Conservation (phyloP, 2,329 filamentous ascomycete genomes). For the Coniella vitis region DNA sequence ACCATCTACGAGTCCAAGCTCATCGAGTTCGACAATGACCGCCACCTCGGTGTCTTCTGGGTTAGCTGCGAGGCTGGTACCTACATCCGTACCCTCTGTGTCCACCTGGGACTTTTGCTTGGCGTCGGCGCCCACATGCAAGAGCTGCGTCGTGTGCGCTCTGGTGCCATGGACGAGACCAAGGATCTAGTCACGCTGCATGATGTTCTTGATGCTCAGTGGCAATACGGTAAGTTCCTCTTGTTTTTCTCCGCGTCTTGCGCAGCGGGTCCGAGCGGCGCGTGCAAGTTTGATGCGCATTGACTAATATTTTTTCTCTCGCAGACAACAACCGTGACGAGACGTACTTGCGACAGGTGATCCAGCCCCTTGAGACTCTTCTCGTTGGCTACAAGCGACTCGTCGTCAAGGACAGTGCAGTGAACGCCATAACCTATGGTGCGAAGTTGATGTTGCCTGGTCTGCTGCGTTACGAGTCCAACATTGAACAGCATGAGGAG, state of each 20-base stretch:
- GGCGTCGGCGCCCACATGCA: conserved; percentile 80
- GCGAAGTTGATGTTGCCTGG: conserved; percentile 98
- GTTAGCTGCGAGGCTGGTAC: conserved; percentile 98
- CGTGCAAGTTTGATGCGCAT: not conserved
- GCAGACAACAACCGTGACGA: conserved; percentile 90
- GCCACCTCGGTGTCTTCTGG: conserved; percentile 97
- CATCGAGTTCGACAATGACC: conserved; percentile 96
- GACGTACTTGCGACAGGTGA: conserved; percentile 83
- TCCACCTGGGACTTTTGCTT: conserved; percentile 64
- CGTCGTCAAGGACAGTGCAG: conserved; percentile 92
- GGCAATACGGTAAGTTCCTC: conserved; percentile 51
- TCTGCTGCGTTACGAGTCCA: conserved; percentile 82
- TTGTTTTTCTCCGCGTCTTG: not conserved
- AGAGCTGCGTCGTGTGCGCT: conserved; percentile 88
- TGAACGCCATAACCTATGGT: conserved; percentile 97
- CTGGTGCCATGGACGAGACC: conserved; percentile 90
- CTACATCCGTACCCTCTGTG: conserved; percentile 96
- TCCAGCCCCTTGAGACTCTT: conserved; percentile 86
- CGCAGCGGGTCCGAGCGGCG: not conserved
- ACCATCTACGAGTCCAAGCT: conserved; percentile 97
- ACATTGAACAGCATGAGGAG: conserved; percentile 91
- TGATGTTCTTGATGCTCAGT: conserved; percentile 93
- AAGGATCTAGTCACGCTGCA: conserved; percentile 88
- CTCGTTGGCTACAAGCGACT: conserved; percentile 92
- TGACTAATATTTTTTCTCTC: conserved; percentile 3